Evolutionary conservation across 2,329 filamentous ascomycete genomes (phyloP).

Genomic region (Boeremia lycopersici): DNA sequence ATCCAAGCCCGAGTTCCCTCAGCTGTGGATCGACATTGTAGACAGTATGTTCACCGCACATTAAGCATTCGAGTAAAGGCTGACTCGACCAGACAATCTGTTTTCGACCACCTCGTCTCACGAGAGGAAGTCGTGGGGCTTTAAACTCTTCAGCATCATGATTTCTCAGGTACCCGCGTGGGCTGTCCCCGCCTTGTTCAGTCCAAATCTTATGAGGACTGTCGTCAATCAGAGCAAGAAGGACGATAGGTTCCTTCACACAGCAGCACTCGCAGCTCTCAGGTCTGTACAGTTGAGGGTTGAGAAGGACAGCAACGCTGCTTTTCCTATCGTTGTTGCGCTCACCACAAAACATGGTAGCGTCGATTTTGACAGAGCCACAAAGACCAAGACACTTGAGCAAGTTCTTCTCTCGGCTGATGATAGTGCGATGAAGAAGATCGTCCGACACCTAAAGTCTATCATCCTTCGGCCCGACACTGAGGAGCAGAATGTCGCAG

Average conservation of each 20-base stretch:
- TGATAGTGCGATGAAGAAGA: constrained; percentile 53
- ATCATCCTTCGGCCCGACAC: constrained; percentile 54
- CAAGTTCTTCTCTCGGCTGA: constrained; percentile 69
- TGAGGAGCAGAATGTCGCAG: constrained; percentile 53
- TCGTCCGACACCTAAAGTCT: constrained; percentile 59
- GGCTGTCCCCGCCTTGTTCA: constrained; percentile 70
- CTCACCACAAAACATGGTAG: constrained; percentile 73
- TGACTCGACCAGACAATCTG: constrained; percentile 68
- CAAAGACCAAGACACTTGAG: constrained; percentile 84
- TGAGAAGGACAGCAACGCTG: constrained; percentile 61
- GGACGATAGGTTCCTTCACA: constrained; percentile 55
- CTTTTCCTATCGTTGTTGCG: constrained; percentile 66
- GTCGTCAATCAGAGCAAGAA: constrained; percentile 46
- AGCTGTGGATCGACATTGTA: constrained; percentile 86
- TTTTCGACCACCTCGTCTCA: constrained; percentile 83
- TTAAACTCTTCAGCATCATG: constrained; percentile 82
- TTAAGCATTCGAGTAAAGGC: not conserved
- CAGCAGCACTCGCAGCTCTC: constrained; percentile 76
- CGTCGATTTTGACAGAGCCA: constrained; percentile 83
- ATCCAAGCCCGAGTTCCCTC: constrained; percentile 61
- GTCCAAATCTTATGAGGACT: constrained; percentile 75
- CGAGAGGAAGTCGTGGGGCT: constrained; percentile 89
- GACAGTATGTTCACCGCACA: constrained; percentile 69
- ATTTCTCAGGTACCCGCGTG: constrained; percentile 60
- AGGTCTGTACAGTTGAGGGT: constrained; percentile 71